Percentiles rank a stretch among this genome's conserved stretches.
These are phyloP conservation scores for Pseudocercospora crystallina DNA, from an alignment of 2,329 filamentous ascomycete species.

Conservation along the genomic window DNA sequence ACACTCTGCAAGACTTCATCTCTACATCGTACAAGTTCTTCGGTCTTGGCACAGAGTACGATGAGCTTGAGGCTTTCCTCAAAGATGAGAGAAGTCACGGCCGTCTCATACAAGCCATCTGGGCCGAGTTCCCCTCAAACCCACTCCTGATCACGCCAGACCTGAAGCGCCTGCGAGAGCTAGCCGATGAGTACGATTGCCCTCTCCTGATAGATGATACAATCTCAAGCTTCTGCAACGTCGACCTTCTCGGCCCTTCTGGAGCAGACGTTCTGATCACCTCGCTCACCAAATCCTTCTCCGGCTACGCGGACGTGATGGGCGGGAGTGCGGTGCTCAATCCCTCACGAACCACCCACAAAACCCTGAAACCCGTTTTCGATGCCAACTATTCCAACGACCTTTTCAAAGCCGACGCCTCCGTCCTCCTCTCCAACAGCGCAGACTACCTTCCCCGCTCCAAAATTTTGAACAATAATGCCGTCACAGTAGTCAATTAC, in stretches of 20 bases:
- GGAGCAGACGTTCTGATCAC: conserved; percentile 86
- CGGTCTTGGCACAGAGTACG: conserved; percentile 76
- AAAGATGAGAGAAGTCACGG: conserved; percentile 49
- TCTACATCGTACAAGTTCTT: conserved; percentile 77
- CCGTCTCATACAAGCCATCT: conserved; percentile 74
- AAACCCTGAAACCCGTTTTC: conserved; percentile 62
- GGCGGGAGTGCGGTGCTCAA: conserved; percentile 69
- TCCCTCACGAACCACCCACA: conserved; percentile 65
- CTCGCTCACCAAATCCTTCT: conserved; percentile 93
- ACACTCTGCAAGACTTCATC: conserved; percentile 87
- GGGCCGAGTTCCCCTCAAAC: conserved; percentile 91
- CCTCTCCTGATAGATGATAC: conserved; percentile 89
- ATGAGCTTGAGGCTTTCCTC: conserved; percentile 73
- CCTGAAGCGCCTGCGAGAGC: conserved; percentile 67
- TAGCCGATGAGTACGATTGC: conserved; percentile 81
- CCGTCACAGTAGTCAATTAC: conserved; percentile 74
- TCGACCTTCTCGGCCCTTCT: conserved; percentile 70
- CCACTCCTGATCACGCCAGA: conserved; percentile 81
- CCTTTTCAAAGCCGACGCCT: conserved; percentile 85
- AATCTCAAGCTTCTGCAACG: conserved; percentile 88
- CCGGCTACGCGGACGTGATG: conserved; percentile 95
- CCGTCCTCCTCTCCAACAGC: conserved; percentile 92
- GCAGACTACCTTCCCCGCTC: conserved; percentile 81
- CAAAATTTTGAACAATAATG: conserved; percentile 76
- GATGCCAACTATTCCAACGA: conserved; percentile 72